These are phyloP conservation scores for Trichoderma atrobrunneum DNA, from an alignment of 2,329 filamentous ascomycete species.

Conservation along the genomic window DNA sequence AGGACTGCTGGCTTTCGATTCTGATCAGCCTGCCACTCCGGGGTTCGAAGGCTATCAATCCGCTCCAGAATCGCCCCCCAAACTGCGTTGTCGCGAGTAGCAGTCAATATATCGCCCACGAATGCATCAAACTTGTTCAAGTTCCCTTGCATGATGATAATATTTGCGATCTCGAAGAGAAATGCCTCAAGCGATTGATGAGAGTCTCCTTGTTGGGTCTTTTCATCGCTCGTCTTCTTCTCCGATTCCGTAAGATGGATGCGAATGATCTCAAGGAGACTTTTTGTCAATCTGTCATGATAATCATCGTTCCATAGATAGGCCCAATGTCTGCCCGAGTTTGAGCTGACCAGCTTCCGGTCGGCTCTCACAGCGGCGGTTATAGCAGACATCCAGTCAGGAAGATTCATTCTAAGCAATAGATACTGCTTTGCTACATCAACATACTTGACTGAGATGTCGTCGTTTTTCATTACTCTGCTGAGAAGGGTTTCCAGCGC, in stretches of 20 bases:
- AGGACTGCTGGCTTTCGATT: background rate
- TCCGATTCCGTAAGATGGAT: background rate
- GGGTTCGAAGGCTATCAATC: constrained; percentile 1
- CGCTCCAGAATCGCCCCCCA: background rate
- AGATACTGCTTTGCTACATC: constrained; percentile 5
- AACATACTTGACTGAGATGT: background rate
- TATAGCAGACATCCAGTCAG: constrained; percentile 24
- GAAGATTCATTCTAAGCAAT: constrained; percentile 27
- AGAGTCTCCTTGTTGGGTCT: background rate
- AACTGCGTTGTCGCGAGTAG: background rate
- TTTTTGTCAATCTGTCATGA: background rate
- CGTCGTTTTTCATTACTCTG: constrained; percentile 23
- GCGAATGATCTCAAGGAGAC: background rate
- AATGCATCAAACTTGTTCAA: background rate
- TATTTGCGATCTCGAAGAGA: background rate
- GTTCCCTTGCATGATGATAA: background rate
- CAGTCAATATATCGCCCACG: background rate
- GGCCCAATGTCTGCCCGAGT: constrained; percentile 33
- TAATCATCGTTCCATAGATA: constrained; percentile 23
- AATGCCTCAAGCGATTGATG: background rate
- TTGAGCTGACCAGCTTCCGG: constrained; percentile 27
- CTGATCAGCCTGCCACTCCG: constrained; percentile 9
- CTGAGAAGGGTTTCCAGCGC: constrained; percentile 22
- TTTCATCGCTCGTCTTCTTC: background rate
- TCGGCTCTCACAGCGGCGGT: constrained; percentile 27